These are phyloP conservation scores for Lichtheimia ornata DNA, from an alignment of 371 early-diverging fungal species.

Conservation along the genomic window DNA sequence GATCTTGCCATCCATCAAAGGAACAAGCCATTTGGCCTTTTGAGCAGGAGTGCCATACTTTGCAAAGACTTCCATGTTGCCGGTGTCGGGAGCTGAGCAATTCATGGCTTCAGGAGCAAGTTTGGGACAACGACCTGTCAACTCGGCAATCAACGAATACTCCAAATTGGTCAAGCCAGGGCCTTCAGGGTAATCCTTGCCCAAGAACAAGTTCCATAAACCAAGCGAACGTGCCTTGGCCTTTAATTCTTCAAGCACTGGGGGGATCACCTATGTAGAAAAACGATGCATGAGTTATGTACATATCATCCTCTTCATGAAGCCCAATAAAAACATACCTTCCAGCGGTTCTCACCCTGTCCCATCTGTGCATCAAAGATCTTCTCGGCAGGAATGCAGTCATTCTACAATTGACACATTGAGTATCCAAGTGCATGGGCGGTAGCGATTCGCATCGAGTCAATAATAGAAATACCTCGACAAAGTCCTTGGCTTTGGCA, in stretches of 20 bases:
- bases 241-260: conserved; percentile 87
- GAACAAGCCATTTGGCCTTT: conserved; percentile 83
- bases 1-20: conserved; percentile 88
- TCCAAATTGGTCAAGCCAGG: conserved; percentile 92
- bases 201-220: conserved; percentile 94
- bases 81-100: conserved; percentile 96
- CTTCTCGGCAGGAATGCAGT: conserved; percentile 93
- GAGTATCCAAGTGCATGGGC: not conserved
- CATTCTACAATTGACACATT: conserved; percentile 57
- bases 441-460: not conserved
- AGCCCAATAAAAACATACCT: conserved; percentile 55
- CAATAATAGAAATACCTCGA: conserved; percentile 67
- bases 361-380: conserved; percentile 75
- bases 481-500: conserved; percentile 73
- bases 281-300: no score
- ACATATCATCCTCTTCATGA: no score
- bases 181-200: conserved; percentile 74
- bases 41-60: conserved; percentile 90
- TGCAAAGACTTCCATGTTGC: conserved; percentile 98
- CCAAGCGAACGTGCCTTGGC: conserved; percentile 85
- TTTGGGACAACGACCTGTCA: conserved; percentile 77
- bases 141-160: conserved; percentile 87
- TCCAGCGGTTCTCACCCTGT: conserved; percentile 75
- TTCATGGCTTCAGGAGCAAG: conserved; percentile 90
- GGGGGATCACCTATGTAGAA: conserved; percentile 62